A percentile compares a stretch with the other conserved stretches of the same genome.
These are phyloP conservation scores for Nicotiana paniculata DNA, from an alignment of 257 asterid species.

Conservation along the genomic window DNA sequence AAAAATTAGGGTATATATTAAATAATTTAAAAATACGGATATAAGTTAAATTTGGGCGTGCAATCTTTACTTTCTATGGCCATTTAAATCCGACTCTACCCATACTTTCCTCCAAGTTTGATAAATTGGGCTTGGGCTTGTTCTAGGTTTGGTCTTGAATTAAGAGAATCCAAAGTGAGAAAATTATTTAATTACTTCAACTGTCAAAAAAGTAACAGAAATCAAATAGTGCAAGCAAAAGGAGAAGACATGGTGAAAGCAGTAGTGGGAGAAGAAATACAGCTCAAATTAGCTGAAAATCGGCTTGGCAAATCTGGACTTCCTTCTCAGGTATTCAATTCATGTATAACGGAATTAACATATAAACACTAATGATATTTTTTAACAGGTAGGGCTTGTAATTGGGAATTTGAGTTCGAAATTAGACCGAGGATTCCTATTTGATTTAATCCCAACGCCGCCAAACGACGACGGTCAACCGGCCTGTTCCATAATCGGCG, in stretches of 20 bases:
- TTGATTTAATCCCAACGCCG: conserved; percentile 88
- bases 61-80: too few relatives aligned
- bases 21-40: too few relatives aligned
- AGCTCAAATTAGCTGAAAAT: conserved; percentile 52
- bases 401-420: conserved; percentile 70
- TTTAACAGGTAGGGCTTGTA: conserved; percentile 72
- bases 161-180: not conserved
- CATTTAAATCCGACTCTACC: too few relatives aligned
- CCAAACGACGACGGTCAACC: conserved; percentile 71
- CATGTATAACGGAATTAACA: not conserved
- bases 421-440: conserved; percentile 77
- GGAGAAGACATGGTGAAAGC: conserved; percentile 52
- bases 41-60: too few relatives aligned
- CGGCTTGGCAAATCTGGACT: conserved; percentile 58
- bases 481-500: conserved; percentile 56
- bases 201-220: too few relatives aligned
- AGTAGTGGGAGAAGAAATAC: conserved; percentile 78
- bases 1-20: too few relatives aligned
- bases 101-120: not conserved
- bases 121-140: too few relatives aligned
- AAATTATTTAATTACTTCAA: too few relatives aligned
- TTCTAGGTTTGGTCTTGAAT: not conserved
- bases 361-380: not conserved
- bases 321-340: conserved; percentile 45
- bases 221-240: not conserved